Percentiles rank a stretch among this genome's conserved stretches.
Conservation (phyloP, 805 yeast species). For the Starmerella potacharoeniae region DNA sequence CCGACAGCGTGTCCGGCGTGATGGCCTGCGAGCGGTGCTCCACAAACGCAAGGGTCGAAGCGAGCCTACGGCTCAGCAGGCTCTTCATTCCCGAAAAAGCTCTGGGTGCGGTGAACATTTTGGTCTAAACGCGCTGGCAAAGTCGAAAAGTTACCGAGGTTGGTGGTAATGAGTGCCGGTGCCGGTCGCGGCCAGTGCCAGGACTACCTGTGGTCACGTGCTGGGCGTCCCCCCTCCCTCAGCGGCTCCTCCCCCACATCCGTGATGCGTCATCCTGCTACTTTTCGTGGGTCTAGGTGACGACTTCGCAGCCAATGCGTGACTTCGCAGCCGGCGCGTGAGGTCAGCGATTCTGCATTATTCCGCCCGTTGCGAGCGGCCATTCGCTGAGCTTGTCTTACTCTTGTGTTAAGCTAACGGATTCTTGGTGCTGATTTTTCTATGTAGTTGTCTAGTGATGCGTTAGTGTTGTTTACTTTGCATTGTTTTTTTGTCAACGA, state of each 20-base stretch:
- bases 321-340: no score
- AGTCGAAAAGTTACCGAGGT: background rate
- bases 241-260: no score
- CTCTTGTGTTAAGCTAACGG: no score
- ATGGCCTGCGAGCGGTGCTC: constrained; percentile 48
- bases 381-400: no score
- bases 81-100: background rate
- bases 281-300: no score
- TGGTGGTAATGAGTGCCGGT: background rate
- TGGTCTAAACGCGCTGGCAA: background rate
- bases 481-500: no score
- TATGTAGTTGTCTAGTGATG: background rate
- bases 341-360: no score
- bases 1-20: constrained; percentile 57
- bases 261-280: no score
- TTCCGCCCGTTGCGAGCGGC: no score
- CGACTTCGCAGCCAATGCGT: no score
- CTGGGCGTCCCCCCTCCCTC: no score
- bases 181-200: background rate
- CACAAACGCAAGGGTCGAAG: constrained; percentile 66
- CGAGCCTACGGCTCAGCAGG: constrained; percentile 24
- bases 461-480: no score
- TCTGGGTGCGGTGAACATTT: background rate
- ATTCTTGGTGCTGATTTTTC: background rate
- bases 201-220: background rate